Conservation (phyloP, 257 asterid genomes). For the Osmanthus fragrans region DNA sequence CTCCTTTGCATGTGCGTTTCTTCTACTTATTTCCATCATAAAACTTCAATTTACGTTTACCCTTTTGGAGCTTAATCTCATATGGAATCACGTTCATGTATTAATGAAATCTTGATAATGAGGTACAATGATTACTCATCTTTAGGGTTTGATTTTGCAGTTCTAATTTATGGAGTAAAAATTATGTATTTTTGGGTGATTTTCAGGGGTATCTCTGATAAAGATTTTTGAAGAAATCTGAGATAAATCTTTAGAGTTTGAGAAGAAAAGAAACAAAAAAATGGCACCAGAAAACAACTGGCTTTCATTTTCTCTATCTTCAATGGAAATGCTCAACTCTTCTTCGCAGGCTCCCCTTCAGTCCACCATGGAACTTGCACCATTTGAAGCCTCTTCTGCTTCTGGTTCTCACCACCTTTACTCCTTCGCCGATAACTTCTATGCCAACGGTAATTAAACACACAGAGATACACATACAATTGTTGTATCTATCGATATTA, state of each 20-base stretch:
- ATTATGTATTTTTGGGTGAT: background rate
- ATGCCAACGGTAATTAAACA: constrained; percentile 48
- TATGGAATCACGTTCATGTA: background rate
- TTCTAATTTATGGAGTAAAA: background rate
- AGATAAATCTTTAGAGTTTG: background rate
- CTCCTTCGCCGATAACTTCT: constrained; percentile 72
- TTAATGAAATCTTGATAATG: background rate
- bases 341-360: constrained; percentile 35
- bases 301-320: constrained; percentile 83
- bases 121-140: constrained; percentile 1
- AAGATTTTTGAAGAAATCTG: constrained; percentile 17
- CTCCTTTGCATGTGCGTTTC: constrained; percentile 39
- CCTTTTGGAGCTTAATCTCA: too few species aligned
- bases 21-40: too few species aligned
- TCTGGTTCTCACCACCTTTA: constrained; percentile 58
- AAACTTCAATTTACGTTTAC: too few species aligned
- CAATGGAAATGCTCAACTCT: constrained; percentile 68
- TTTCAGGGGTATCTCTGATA: background rate
- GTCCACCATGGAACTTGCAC: constrained; percentile 36
- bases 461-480: background rate
- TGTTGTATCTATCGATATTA: too few species aligned
- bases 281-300: constrained; percentile 86
- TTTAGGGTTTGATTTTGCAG: background rate
- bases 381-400: constrained; percentile 23
- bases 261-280: background rate